phyloP scores from a whole-genome alignment of 2,329 filamentous ascomycete genomes.

The Myriosclerotinia scirpicola region DNA sequence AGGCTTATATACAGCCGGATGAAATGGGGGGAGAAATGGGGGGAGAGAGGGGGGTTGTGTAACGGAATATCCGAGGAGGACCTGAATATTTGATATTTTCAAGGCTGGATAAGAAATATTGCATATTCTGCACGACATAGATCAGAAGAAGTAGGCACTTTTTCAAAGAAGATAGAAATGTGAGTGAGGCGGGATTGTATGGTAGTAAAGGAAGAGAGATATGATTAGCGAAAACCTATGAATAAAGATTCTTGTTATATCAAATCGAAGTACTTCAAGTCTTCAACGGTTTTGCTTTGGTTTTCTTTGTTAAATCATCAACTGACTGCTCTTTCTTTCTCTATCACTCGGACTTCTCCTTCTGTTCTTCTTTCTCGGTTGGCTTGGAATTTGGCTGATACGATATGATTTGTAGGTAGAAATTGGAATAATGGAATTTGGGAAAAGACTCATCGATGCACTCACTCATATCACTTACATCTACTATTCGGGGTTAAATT shows the following conservation, averaged over 20 bases:
- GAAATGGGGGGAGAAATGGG: constrained; percentile 6
- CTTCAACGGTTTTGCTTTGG: not conserved
- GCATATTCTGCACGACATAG: constrained; percentile 19
- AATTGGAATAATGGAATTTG: not conserved
- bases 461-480: no score
- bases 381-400: not conserved
- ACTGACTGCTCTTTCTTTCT: not conserved
- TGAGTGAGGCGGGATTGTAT: no score
- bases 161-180: not conserved
- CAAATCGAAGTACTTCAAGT: not conserved
- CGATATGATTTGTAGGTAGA: not conserved
- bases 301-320: not conserved
- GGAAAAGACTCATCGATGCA: constrained; percentile 13
- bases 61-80: not conserved
- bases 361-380: constrained; percentile 1
- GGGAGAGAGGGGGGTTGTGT: not conserved
- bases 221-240: no score
- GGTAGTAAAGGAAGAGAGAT: no score
- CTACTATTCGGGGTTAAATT: not conserved
- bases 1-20: constrained; percentile 19
- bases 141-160: not conserved
- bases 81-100: not conserved
- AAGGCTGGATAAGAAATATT: no score
- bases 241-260: no score
- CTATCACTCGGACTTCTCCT: not conserved